Evolutionary conservation across 768 basidiomycete species (phyloP).

Genomic region (Omphalotus guepiniiformis): DNA sequence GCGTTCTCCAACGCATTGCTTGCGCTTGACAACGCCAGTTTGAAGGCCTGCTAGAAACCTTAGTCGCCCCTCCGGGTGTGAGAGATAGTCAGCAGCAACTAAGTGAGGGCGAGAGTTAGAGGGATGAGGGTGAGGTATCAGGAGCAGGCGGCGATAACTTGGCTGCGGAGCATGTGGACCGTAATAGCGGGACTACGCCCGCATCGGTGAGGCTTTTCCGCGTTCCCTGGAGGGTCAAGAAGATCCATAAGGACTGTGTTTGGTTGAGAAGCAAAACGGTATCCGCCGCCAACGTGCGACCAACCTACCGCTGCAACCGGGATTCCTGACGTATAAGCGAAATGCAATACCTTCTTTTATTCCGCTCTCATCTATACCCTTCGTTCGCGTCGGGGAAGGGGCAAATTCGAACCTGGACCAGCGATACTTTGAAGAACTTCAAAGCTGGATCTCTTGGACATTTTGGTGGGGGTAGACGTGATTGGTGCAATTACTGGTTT

Average conservation of each 20-base stretch:
- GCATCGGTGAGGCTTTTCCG: constrained; percentile 80
- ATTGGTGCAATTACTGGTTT: constrained; percentile 27
- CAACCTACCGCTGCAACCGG: constrained; percentile 74
- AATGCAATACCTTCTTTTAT: constrained; percentile 76
- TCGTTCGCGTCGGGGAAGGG: constrained; percentile 65
- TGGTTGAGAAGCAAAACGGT: no score
- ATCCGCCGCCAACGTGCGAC: no score
- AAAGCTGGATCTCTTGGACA: constrained; percentile 64
- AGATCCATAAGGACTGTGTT: constrained; percentile 22
- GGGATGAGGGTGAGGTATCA: constrained; percentile 19
- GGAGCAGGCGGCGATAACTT: constrained; percentile 32
- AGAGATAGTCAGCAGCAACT: constrained; percentile 52
- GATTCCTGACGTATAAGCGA: constrained; percentile 56
- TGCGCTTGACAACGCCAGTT: constrained; percentile 73
- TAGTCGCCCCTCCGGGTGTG: constrained; percentile 78
- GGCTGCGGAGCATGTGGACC: no score
- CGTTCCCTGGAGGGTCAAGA: constrained; percentile 57
- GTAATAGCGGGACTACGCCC: constrained; percentile 40
- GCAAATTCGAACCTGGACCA: constrained; percentile 71
- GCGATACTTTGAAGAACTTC: constrained; percentile 68
- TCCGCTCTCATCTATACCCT: constrained; percentile 50
- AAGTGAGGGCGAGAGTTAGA: constrained; percentile 50
- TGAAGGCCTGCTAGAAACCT: constrained; percentile 86
- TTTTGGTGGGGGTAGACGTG: constrained; percentile 38
- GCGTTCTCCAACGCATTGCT: constrained; percentile 83